Evolutionary conservation across 192 early-diverging fungal species (phyloP).

Genomic region (Coemansia sp.): DNA sequence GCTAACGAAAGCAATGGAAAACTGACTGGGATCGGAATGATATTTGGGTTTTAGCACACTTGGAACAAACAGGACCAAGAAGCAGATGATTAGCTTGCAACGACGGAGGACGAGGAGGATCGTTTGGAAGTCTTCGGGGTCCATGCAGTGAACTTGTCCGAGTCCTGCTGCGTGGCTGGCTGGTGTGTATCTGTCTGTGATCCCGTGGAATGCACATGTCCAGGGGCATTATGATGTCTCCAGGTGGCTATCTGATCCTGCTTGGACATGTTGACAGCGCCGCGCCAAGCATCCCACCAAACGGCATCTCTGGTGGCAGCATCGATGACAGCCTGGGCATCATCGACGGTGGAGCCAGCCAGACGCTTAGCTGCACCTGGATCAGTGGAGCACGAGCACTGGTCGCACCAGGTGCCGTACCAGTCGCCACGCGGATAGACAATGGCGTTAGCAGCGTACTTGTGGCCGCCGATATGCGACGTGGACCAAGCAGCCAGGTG

Average conservation of each 20-base stretch:
- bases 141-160: slow-evolving; percentile 25
- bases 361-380: neutral
- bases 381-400: slow-evolving; percentile 9
- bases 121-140: slow-evolving; percentile 10
- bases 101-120: neutral
- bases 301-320: slow-evolving; percentile 24
- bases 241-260: slow-evolving; percentile 44
- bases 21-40: too few species aligned
- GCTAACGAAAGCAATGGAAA: too few species aligned
- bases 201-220: slow-evolving; percentile 7
- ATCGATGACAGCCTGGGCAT: slow-evolving; percentile 37
- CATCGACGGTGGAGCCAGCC: neutral
- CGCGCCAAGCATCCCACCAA: slow-evolving; percentile 56
- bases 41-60: neutral
- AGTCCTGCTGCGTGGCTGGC: neutral
- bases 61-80: neutral
- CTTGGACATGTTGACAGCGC: slow-evolving; percentile 48
- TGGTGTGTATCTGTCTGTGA: neutral
- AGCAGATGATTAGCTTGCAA: neutral
- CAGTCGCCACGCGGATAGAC: slow-evolving; percentile 55
- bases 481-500: slow-evolving; percentile 47
- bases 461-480: slow-evolving; percentile 55
- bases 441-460: slow-evolving; percentile 53
- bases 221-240: slow-evolving; percentile 7
- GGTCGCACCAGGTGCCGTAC: slow-evolving; percentile 53